These are phyloP conservation scores for Talaromyces sp. DNA, from an alignment of 2,329 filamentous ascomycete species.

Conservation along the genomic window DNA sequence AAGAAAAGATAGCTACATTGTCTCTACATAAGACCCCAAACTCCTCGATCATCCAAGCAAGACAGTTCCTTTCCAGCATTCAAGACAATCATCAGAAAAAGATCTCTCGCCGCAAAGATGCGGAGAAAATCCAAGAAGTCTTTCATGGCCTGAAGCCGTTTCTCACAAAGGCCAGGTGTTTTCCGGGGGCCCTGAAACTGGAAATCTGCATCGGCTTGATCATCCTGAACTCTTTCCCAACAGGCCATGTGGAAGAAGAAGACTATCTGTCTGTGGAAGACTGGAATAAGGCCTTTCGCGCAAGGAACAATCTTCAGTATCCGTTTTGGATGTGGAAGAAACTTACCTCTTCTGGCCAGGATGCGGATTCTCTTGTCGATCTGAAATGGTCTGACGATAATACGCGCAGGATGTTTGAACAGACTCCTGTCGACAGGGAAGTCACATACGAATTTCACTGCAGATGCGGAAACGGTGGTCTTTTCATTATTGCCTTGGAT, in stretches of 20 bases:
- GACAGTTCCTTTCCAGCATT: not conserved
- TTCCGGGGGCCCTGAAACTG: conserved; percentile 30
- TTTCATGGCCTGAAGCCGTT: conserved; percentile 24
- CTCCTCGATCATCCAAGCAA: not conserved
- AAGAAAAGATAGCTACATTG: not conserved
- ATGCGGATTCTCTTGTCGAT: conserved; percentile 36
- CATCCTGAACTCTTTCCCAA: conserved; percentile 17
- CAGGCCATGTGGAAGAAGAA: conserved; percentile 19
- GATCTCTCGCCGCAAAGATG: not conserved
- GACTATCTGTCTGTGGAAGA: conserved; percentile 17
- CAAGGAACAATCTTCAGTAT: conserved; percentile 14
- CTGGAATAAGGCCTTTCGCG: conserved; percentile 31
- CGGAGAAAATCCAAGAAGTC: conserved; percentile 19
- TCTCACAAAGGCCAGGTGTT: conserved; percentile 30
- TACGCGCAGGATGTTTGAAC: conserved; percentile 24
- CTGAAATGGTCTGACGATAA: conserved; percentile 22
- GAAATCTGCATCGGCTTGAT: conserved; percentile 36
- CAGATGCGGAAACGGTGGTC: conserved; percentile 23
- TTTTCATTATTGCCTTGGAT: conserved; percentile 30
- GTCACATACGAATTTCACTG: conserved; percentile 39
- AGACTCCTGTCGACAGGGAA: conserved; percentile 17
- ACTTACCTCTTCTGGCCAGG: conserved; percentile 25
- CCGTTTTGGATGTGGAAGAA: conserved; percentile 2
- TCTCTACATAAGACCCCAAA: not conserved
- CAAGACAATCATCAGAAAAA: not conserved